Conservation (phyloP, 306 rosid genomes). For the Amphicarpaea edgeworthii region DNA sequence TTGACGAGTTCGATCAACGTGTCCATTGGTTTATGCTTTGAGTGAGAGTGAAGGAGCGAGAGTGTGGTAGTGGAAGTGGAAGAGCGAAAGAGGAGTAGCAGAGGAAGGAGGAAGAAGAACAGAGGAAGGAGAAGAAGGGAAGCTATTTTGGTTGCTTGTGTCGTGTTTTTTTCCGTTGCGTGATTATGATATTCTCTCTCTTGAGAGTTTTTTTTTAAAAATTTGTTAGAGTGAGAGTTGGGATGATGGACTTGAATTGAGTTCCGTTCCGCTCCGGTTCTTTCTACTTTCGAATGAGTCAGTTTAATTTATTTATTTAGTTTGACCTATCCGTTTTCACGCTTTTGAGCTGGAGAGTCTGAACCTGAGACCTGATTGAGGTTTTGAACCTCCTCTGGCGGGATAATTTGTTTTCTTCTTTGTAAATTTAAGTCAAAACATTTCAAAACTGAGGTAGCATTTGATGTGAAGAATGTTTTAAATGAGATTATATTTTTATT, state of each 20-base stretch:
- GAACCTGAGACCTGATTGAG: too few species aligned
- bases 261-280: neutral
- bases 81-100: constrained; percentile 19
- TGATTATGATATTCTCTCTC: neutral
- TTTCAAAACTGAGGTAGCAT: too few species aligned
- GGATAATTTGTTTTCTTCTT: neutral
- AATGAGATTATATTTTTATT: too few species aligned
- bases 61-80: constrained; percentile 6
- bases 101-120: constrained; percentile 27
- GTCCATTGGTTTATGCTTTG: constrained; percentile 49
- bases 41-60: neutral
- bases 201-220: neutral
- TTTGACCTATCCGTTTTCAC: constrained; percentile 16
- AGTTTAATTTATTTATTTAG: neutral
- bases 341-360: neutral
- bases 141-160: constrained; percentile 45
- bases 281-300: neutral
- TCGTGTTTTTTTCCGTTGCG: constrained; percentile 34
- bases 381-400: constrained; percentile 13
- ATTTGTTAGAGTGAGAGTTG: constrained; percentile 18
- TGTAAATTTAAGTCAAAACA: too few species aligned
- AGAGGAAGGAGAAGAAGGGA: constrained; percentile 32
- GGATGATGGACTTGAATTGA: constrained; percentile 1
- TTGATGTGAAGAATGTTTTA: too few species aligned
- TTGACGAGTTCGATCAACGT: constrained; percentile 85